phyloP scores from a whole-genome alignment of 2,329 filamentous ascomycete species.

The Phaeoacremonium minimum region DNA sequence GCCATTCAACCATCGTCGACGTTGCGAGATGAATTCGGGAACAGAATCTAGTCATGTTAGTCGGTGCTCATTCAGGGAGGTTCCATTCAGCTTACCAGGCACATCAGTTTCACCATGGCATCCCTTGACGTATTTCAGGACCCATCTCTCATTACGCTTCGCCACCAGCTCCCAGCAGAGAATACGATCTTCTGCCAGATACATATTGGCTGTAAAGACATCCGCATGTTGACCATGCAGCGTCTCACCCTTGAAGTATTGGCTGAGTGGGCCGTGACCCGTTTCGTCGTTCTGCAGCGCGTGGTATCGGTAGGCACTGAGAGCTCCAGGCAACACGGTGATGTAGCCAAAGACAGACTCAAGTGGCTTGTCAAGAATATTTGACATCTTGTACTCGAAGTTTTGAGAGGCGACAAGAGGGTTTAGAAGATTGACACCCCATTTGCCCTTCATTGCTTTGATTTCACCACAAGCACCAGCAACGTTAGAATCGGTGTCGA shows the following conservation, averaged over 20 bases:
- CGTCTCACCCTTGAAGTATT: constrained; percentile 99
- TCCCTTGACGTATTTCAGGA: constrained; percentile 94
- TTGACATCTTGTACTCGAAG: constrained; percentile 99
- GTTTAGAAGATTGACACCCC: constrained; percentile 79
- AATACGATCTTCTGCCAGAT: constrained; percentile 84
- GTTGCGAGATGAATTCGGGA: constrained; percentile 95
- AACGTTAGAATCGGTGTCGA: constrained; percentile 95
- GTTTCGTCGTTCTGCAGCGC: constrained; percentile 95
- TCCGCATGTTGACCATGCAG: constrained; percentile 94
- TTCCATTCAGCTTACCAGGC: constrained; percentile 60
- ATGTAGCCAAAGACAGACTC: constrained; percentile 99
- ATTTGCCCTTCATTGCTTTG: constrained; percentile 90
- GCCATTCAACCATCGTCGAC: constrained; percentile 94
- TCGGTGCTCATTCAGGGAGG: constrained; percentile 4
- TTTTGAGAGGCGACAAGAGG: constrained; percentile 95
- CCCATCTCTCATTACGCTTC: constrained; percentile 92
- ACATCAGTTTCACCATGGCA: constrained; percentile 98
- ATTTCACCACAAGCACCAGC: constrained; percentile 97
- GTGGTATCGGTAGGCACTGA: constrained; percentile 93
- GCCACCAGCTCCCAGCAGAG: constrained; percentile 94
- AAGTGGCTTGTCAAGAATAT: constrained; percentile 94
- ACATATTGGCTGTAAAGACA: constrained; percentile 97
- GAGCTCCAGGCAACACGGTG: constrained; percentile 88
- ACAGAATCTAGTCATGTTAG: constrained; percentile 66
- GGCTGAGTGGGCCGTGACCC: constrained; percentile 89